Percentiles rank a stretch among this genome's conserved stretches.
phyloP scores from a whole-genome alignment of 2,329 filamentous ascomycete genomes.

The Paracamarosporium sp. region DNA sequence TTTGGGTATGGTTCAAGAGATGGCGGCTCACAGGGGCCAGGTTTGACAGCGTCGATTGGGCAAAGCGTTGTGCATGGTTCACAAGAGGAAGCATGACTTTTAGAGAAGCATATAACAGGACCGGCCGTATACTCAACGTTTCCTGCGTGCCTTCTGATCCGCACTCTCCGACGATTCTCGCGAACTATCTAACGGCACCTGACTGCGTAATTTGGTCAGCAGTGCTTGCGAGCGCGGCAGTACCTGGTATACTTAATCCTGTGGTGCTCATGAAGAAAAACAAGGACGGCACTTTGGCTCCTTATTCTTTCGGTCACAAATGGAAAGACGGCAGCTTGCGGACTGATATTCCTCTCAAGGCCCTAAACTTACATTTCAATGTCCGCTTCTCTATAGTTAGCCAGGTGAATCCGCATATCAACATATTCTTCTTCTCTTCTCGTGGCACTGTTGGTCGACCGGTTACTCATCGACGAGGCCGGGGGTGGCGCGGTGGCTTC shows the following conservation, averaged over 20 bases:
- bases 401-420: constrained; percentile 95
- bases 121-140: constrained; percentile 93
- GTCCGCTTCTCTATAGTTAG: constrained; percentile 94
- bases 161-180: constrained; percentile 88
- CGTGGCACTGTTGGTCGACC: constrained; percentile 89
- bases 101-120: constrained; percentile 90
- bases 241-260: constrained; percentile 94
- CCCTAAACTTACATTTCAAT: constrained; percentile 95
- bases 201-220: constrained; percentile 99
- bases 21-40: constrained; percentile 94
- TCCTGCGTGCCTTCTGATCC: constrained; percentile 95
- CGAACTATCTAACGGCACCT: constrained; percentile 92
- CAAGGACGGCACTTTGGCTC: constrained; percentile 75
- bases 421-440: constrained; percentile 98
- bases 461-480: constrained; percentile 90
- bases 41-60: constrained; percentile 95
- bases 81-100: constrained; percentile 91
- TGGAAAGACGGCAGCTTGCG: constrained; percentile 97
- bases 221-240: constrained; percentile 90
- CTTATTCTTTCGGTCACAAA: constrained; percentile 97
- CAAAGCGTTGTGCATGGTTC: constrained; percentile 85
- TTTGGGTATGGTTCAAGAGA: constrained; percentile 76
- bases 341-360: constrained; percentile 94
- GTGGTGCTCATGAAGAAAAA: constrained; percentile 92
- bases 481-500: constrained; percentile 95